These are phyloP conservation scores for Cyberlindnera samutprakarnensis DNA, from an alignment of 805 yeast species.

Conservation along the genomic window DNA sequence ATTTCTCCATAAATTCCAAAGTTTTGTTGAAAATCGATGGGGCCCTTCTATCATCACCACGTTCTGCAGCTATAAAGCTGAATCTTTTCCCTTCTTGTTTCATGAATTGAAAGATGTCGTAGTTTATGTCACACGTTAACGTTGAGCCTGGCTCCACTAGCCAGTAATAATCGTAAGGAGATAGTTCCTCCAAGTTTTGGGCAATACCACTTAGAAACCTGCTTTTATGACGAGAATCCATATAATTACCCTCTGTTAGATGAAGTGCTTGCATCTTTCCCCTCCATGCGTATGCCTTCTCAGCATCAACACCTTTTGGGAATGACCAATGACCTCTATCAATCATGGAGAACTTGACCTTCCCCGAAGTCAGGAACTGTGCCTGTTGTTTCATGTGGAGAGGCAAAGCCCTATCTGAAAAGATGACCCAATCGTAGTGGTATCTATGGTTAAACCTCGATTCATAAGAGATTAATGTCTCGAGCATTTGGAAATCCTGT, in stretches of 20 bases:
- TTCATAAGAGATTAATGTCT: slow-evolving; percentile 52
- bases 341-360: slow-evolving; percentile 50
- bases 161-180: slow-evolving; percentile 61
- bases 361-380: slow-evolving; percentile 43
- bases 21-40: slow-evolving; percentile 50
- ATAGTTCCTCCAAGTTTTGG: slow-evolving; percentile 47
- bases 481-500: slow-evolving; percentile 26
- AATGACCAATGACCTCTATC: slow-evolving; percentile 55
- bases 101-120: slow-evolving; percentile 60
- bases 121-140: slow-evolving; percentile 50
- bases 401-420: slow-evolving; percentile 55
- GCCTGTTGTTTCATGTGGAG: slow-evolving; percentile 41
- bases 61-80: slow-evolving; percentile 54
- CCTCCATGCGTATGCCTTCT: slow-evolving; percentile 34
- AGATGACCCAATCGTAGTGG: slow-evolving; percentile 70
- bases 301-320: slow-evolving; percentile 52
- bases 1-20: slow-evolving; percentile 32
- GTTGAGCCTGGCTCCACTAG: slow-evolving; percentile 61
- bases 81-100: slow-evolving; percentile 42
- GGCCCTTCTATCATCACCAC: slow-evolving; percentile 48
- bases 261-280: slow-evolving; percentile 29
- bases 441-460: slow-evolving; percentile 52
- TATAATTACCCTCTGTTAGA: slow-evolving; percentile 47
- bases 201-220: slow-evolving; percentile 42
- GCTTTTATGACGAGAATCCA: slow-evolving; percentile 59